phyloP scores from a whole-genome alignment of 2,329 filamentous ascomycete species.

The Pseudohalonectria lignicola region DNA sequence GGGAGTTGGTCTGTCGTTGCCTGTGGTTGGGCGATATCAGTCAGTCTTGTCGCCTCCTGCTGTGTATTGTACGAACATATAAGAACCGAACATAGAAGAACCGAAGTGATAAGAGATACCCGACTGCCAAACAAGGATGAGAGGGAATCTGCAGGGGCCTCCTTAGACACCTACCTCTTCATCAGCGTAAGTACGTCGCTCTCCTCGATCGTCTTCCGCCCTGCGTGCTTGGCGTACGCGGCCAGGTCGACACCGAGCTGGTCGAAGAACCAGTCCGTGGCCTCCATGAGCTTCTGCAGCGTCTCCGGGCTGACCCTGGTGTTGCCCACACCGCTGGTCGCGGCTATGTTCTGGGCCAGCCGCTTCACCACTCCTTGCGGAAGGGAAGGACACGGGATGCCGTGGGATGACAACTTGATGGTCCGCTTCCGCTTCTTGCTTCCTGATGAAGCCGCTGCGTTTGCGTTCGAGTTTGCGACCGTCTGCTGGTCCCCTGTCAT shows the following conservation, averaged over 20 bases:
- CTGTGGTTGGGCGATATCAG: constrained; percentile 35
- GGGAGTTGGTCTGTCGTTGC: constrained; percentile 63
- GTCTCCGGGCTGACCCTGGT: constrained; percentile 64
- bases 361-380: constrained; percentile 65
- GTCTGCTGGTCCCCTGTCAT: background rate
- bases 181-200: constrained; percentile 73
- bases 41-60: no score
- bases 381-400: constrained; percentile 65
- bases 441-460: background rate
- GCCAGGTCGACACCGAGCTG: constrained; percentile 71
- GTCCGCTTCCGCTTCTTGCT: constrained; percentile 22
- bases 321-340: constrained; percentile 53
- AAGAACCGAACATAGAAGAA: no score
- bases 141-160: no score
- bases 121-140: no score
- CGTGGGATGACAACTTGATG: constrained; percentile 56
- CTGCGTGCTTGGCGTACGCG: constrained; percentile 71
- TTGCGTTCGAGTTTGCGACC: background rate
- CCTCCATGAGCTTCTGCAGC: constrained; percentile 63
- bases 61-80: no score
- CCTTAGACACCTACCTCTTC: constrained; percentile 62
- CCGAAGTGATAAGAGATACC: no score
- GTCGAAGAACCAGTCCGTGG: constrained; percentile 87
- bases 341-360: constrained; percentile 59
- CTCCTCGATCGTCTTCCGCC: constrained; percentile 76